These are phyloP conservation scores for Toxicodendron radicans DNA, from an alignment of 345 rosid species.

Conservation along the genomic window DNA sequence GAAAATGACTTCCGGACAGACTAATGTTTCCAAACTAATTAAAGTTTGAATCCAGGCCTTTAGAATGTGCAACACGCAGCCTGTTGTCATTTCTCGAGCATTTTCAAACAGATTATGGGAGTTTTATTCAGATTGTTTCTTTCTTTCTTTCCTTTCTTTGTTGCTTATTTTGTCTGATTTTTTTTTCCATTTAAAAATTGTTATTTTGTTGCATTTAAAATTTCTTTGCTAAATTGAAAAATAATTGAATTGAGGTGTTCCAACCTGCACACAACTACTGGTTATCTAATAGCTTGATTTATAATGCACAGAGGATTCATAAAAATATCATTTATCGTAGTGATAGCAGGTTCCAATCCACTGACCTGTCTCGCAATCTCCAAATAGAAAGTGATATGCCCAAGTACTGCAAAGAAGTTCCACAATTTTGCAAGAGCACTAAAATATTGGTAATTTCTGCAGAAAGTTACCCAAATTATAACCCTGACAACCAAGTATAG, in stretches of 20 bases:
- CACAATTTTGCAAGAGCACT: slow-evolving; percentile 21
- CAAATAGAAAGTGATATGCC: neutral
- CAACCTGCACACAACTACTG: too few species aligned
- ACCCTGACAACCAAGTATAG: neutral
- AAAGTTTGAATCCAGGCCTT: neutral
- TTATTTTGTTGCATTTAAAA: neutral
- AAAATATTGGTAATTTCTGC: slow-evolving; percentile 13
- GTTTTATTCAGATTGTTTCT: neutral
- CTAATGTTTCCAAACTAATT: neutral
- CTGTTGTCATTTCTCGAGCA: neutral
- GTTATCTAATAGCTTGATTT: neutral
- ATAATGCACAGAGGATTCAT: neutral
- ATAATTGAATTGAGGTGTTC: neutral
- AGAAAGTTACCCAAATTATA: slow-evolving; percentile 14
- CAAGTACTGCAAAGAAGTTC: slow-evolving; percentile 19
- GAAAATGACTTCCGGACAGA: neutral
- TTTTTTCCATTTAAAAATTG: neutral
- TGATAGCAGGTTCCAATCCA: slow-evolving; percentile 16
- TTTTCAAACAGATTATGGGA: neutral
- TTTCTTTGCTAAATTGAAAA: neutral
- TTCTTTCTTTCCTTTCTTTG: neutral
- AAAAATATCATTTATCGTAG: neutral
- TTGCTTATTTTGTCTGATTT: too few species aligned
- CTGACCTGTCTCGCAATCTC: slow-evolving; percentile 32
- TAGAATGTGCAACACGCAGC: neutral